Conservation (phyloP, 1,284 basidiomycete genomes). For the Xerocomus nothofagi region DNA sequence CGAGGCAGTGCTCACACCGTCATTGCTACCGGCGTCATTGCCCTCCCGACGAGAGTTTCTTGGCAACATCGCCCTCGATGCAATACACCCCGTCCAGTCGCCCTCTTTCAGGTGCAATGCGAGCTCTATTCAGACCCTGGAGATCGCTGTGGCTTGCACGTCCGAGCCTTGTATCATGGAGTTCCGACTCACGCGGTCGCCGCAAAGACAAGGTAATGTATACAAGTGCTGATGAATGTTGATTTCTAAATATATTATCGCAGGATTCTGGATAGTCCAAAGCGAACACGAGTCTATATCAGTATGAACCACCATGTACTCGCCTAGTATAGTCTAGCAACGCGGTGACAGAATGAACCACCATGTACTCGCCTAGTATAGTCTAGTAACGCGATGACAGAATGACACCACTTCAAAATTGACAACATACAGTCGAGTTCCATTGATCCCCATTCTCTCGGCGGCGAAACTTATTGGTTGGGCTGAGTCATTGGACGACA, state of each 20-base stretch:
- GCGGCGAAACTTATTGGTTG: too few species aligned
- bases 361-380: too few species aligned
- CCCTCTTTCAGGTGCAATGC: conserved; percentile 12
- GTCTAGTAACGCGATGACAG: too few species aligned
- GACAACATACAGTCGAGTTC: too few species aligned
- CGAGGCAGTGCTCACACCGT: conserved; percentile 9
- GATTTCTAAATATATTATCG: background rate
- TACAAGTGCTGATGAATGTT: background rate
- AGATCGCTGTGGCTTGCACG: conserved; percentile 21
- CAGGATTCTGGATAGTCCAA: conserved; percentile 25
- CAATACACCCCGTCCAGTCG: conserved; percentile 4
- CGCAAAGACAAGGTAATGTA: conserved; percentile 19
- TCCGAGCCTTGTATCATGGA: conserved; percentile 29
- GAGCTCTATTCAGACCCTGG: conserved; percentile 24
- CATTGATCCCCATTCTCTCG: too few species aligned
- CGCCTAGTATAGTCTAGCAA: too few species aligned
- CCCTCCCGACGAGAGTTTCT: conserved; percentile 14
- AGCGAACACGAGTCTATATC: conserved; percentile 12
- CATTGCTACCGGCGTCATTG: conserved; percentile 12
- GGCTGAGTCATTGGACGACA: too few species aligned
- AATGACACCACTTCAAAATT: too few species aligned
- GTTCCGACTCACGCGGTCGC: conserved; percentile 18
- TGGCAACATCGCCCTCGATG: conserved; percentile 21
- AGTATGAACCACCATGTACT: too few species aligned
- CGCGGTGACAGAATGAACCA: too few species aligned